Evolutionary conservation across 1,139 yeast genomes (phyloP).

Genomic region (Scheffersomyces titani): DNA sequence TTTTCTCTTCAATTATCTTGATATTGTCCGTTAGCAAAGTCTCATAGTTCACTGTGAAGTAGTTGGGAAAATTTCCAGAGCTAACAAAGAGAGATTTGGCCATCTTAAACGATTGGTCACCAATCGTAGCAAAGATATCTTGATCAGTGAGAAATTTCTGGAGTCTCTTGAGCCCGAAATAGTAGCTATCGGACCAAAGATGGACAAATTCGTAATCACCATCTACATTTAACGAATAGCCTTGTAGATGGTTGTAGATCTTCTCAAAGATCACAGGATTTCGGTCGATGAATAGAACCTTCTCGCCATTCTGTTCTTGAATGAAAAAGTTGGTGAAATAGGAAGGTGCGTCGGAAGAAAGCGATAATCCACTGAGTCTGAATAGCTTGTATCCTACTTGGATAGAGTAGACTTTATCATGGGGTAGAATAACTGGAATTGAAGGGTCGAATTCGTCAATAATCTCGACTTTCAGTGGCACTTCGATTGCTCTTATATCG

Average conservation of each 20-base stretch:
- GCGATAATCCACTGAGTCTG: conserved; percentile 74
- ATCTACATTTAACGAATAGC: conserved; percentile 62
- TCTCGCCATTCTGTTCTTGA: conserved; percentile 36
- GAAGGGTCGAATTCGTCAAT: conserved; percentile 42
- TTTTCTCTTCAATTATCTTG: conserved; percentile 34
- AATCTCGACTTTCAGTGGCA: conserved; percentile 12
- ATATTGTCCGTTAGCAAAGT: conserved; percentile 48
- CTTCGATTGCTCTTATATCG: conserved; percentile 2
- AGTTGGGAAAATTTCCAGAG: conserved; percentile 77
- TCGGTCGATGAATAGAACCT: conserved; percentile 70
- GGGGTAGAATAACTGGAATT: conserved; percentile 64
- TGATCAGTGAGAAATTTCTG: conserved; percentile 50
- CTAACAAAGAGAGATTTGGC: conserved; percentile 51
- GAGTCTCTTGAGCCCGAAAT: conserved; percentile 65
- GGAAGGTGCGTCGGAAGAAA: conserved; percentile 77
- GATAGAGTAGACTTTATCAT: conserved; percentile 65
- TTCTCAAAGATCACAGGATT: conserved; percentile 69
- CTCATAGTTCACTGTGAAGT: conserved; percentile 63
- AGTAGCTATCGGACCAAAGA: conserved; percentile 71
- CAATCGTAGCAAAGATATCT: conserved; percentile 63
- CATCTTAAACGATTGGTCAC: conserved; percentile 60
- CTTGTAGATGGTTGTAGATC: conserved; percentile 74
- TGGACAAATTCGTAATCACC: conserved; percentile 63
- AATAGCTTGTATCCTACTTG: conserved; percentile 70
- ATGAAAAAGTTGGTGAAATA: conserved; percentile 56